Base-by-base conservation (phyloP, 31 red algal genomes). In the Odonthalia washingtoniensis region DNA sequence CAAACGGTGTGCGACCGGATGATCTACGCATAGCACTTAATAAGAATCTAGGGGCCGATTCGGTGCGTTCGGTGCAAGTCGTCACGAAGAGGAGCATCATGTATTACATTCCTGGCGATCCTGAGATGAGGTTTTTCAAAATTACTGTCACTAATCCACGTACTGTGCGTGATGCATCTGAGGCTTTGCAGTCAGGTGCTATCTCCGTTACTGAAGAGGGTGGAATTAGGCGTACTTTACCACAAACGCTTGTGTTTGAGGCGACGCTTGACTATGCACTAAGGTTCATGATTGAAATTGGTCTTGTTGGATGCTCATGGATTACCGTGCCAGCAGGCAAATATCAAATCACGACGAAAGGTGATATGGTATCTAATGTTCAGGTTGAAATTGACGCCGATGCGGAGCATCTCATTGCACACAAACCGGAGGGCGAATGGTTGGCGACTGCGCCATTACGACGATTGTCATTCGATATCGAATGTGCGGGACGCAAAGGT, bases 401-500 rank as follows among this genome's bases (percentile, higher is more conserved):
- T 57, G 49, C 9, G 12, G 49, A 57, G 21, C 49, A 88, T 46
- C 80, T 98, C 30, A 86, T 90, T 49, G 77, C 90, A 35, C 98
- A 99, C 87, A 92, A 93, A 52, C 93, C 98, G 24, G 90, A 92
- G 40, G 95, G 95, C 31, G 65, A 91, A 42, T 99, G 95, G 95
- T 68, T 97, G 34, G 79, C 49, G 21, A 92, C 95, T 14, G 98
- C 98, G 1, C 92, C 95, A n/a, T 77, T 99, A 39, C 94, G 98
- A 5, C 91, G 91, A 21, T 66, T 99, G 14, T 96, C 93, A 27
- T 94, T 99, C 63, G 98, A 99, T 70, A 99, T 99, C 46, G 98
- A 99, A 74, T 99, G 98, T 62, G 87, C 86, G 30, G 98, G 95
- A 41, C 78, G 95, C n/a, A 97, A 97, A 46, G 98, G 98, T n/a